These are phyloP conservation scores for Berberis vulgaris DNA, from an alignment of 164 flowering plant species.

Conservation along the genomic window DNA sequence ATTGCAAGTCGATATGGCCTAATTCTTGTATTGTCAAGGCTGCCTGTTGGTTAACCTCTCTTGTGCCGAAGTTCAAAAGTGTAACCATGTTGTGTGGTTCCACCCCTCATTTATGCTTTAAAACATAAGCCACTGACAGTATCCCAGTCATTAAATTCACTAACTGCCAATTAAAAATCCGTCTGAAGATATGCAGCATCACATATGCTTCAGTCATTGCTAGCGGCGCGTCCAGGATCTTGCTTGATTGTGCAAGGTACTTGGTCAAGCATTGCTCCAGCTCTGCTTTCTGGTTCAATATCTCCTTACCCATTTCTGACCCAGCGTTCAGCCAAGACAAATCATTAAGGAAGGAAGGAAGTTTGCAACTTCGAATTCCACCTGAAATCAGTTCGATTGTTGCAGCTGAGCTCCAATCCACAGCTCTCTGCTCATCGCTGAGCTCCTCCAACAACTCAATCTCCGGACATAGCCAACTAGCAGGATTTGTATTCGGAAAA, in stretches of 20 bases:
- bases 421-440: conserved; percentile 31
- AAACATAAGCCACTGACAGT: conserved; percentile 41
- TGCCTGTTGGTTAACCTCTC: background rate
- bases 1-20: conserved; percentile 10
- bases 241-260: conserved; percentile 48
- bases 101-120: conserved; percentile 5
- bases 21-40: conserved; percentile 4
- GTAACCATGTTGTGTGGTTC: background rate
- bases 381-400: conserved; percentile 28
- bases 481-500: conserved; percentile 42
- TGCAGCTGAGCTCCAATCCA: conserved; percentile 53
- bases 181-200: conserved; percentile 67
- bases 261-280: conserved; percentile 49
- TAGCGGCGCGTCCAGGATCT: conserved; percentile 40
- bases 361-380: conserved; percentile 37
- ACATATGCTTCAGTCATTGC: conserved; percentile 54
- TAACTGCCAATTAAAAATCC: conserved; percentile 77
- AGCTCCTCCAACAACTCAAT: conserved; percentile 33
- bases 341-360: conserved; percentile 51
- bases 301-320: conserved; percentile 27
- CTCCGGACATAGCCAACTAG: conserved; percentile 87
- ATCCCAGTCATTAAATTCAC: conserved; percentile 28
- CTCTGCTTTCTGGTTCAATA: conserved; percentile 33
- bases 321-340: conserved; percentile 47
- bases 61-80: background rate